phyloP scores from a whole-genome alignment of 2,329 filamentous ascomycete species.

The Onygenales sp. region DNA sequence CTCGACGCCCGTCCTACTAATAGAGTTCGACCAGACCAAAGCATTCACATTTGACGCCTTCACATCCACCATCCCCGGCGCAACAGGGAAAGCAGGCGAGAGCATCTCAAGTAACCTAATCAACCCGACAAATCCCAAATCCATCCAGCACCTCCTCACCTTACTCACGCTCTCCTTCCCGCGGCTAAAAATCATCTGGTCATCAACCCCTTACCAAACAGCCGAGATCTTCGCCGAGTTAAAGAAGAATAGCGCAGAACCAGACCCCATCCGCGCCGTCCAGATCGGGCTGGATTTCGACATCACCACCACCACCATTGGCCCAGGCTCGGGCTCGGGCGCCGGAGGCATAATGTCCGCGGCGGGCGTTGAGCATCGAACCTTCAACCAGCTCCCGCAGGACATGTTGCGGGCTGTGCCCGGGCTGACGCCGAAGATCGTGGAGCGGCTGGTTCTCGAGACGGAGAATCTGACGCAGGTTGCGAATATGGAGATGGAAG shows the following conservation, averaged over 20 bases:
- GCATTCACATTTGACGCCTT: slow-evolving; percentile 83
- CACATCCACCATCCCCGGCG: slow-evolving; percentile 41
- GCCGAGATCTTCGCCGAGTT: slow-evolving; percentile 93
- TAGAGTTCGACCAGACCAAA: slow-evolving; percentile 96
- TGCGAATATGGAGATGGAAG: slow-evolving; percentile 71
- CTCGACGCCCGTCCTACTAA: slow-evolving; percentile 78
- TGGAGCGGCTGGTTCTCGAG: slow-evolving; percentile 61
- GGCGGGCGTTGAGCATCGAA: slow-evolving; percentile 46
- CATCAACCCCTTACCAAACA: slow-evolving; percentile 83
- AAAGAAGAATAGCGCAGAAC: slow-evolving; percentile 82
- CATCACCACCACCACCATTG: slow-evolving; percentile 16
- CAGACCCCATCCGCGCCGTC: slow-evolving; percentile 80
- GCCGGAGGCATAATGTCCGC: slow-evolving; percentile 45
- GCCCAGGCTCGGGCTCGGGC: slow-evolving; percentile 13
- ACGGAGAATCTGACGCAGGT: slow-evolving; percentile 70
- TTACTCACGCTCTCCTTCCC: slow-evolving; percentile 89
- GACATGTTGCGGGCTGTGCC: slow-evolving; percentile 84
- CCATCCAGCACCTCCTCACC: slow-evolving; percentile 85
- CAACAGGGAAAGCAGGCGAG: slow-evolving; percentile 36
- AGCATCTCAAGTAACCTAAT: slow-evolving; percentile 52
- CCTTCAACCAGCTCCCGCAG: slow-evolving; percentile 75
- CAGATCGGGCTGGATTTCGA: slow-evolving; percentile 65
- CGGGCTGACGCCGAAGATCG: slow-evolving; percentile 70
- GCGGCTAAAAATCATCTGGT: slow-evolving; percentile 85
- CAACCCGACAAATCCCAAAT: slow-evolving; percentile 54